Evolutionary conservation across 768 basidiomycete genomes (phyloP), one percentile per base, ranked within the genome.

Genomic region (Myochromella boudieri): DNA sequence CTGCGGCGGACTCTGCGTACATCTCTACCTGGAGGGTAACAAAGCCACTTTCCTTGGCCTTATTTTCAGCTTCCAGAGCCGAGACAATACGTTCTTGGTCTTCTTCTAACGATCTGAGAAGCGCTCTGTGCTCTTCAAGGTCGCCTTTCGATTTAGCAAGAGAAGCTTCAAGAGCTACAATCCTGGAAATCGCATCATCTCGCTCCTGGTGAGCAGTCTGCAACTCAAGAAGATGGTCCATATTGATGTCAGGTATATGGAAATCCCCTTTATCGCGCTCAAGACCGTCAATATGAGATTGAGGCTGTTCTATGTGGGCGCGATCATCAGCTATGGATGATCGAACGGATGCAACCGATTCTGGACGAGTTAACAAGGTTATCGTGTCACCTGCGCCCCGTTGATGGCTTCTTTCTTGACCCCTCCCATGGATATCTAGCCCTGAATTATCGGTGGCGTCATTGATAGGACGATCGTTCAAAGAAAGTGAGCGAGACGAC

Each of bases 241-340:
- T 43, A 68, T 76, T 58, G 52, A 71, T 44, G 69, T 53, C 61
- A 36, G 48, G 21, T 14, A 48, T 43, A 4, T 60, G 60, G 14
- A 69, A 51, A 6, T 63, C 56, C 17, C 63, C 53, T 42, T 75
- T 77, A 22, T 92, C 67, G 17, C 82, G 76, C 59, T 91, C 85
- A 7, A 88, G 69, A 1, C 78, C 74, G 46, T 82, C 76, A 25
- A 91, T 57, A 15, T 78, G 71, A 4, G 67, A 75, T 41, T 75
- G 78, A 37, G 78, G 65, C 50, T 66, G 64, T 17, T 73, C 71
- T 6, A 75, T 43, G 20, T 70, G 57, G 4, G 50, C 47, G 9
- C 63, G 65, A 37, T 77, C 64, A 20, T 77, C 76, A 0, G 58
- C 54, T 11, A 52, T 42, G 8, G 57, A 44, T 1, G 71, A 69